phyloP scores from a whole-genome alignment of 2,329 filamentous ascomycete species.

The Ascochyta lentis region DNA sequence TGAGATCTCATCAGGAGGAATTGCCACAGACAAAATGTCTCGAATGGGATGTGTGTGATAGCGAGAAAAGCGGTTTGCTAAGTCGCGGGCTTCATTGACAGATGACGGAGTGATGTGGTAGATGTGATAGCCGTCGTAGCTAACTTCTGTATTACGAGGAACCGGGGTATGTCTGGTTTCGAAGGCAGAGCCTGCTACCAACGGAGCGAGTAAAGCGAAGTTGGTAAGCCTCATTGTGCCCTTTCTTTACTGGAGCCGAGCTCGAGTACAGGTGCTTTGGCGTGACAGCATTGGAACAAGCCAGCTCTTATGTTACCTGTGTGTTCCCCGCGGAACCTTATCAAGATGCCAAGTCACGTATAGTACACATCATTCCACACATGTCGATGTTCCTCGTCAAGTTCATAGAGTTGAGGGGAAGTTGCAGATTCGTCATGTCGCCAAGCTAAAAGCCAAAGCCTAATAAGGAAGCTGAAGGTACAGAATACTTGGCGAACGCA shows the following conservation, averaged over 20 bases:
- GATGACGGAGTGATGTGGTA: slow-evolving; percentile 28
- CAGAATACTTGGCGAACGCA: slow-evolving; percentile 7
- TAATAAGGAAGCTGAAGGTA: slow-evolving; percentile 28
- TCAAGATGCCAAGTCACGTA: neutral
- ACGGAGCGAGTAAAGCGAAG: slow-evolving; percentile 16
- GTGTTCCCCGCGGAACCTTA: neutral
- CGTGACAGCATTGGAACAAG: neutral
- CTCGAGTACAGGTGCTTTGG: neutral
- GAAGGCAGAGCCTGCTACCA: slow-evolving; percentile 23
- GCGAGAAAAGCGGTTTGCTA: slow-evolving; percentile 22
- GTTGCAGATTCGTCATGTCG: slow-evolving; percentile 22
- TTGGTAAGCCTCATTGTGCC: slow-evolving; percentile 20
- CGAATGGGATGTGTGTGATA: slow-evolving; percentile 32
- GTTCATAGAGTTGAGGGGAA: slow-evolving; percentile 15
- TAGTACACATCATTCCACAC: neutral
- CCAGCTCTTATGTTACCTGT: neutral
- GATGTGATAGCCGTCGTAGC: slow-evolving; percentile 30
- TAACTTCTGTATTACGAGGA: slow-evolving; percentile 8
- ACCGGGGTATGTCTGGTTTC: neutral
- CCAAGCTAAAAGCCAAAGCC: slow-evolving; percentile 23
- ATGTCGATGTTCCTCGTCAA: neutral
- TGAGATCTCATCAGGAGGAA: slow-evolving; percentile 49
- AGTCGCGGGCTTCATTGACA: slow-evolving; percentile 21
- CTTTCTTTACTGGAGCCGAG: neutral
- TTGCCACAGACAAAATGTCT: slow-evolving; percentile 40